Evolutionary conservation across 2,329 filamentous ascomycete species (phyloP), one percentile per base, ranked within the genome.

Genomic region (Phyllosticta capitalensis): DNA sequence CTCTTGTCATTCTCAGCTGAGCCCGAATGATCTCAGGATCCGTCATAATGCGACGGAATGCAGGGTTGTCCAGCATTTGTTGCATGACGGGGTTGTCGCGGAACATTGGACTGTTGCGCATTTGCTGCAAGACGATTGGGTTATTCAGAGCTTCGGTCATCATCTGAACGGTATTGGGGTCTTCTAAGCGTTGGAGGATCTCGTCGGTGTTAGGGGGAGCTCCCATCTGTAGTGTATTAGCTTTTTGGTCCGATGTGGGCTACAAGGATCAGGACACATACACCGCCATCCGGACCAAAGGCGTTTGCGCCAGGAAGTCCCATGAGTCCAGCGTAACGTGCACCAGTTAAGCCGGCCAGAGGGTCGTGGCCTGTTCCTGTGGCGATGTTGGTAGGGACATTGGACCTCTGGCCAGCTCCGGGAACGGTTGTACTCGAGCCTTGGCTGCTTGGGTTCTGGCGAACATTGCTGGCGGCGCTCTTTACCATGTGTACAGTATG

Each of bases 401-500:
- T 84, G 58, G 48, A 53, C 17, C 52, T 54, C 10, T 52, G 22
- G 19, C 58, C 58, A 26, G 58, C 33, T 28, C 58, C 58, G 26
- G 58, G 26, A 51, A 84, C 79, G 1, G 83, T 78, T 3, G 81
- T 76, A 72, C 76, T 76, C 9, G 79, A 75, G 38, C 73, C 76
- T 66, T 81, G 79, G 62, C 74, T 77, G 20, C 81, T 75, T 14
- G 79, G 80, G 64, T 80, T 81, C 67, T 83, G 81, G 60, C 81
- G 79, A 63, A 80, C 81, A 68, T 95, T 96, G 81, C 92, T 96
- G 62, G 89, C 89, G 52, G 94, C 92, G 71, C 91, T 95, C 80
- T 95, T 96, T 68, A 99, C 94, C 68, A 99, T 83, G 74, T 99
- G 94, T 66, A 99, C 85, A 19, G 92, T 97, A 75, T 97, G 94